These are phyloP conservation scores for Tylopilus plumbeoviolaceoides DNA, from an alignment of 768 basidiomycete species.

Conservation along the genomic window DNA sequence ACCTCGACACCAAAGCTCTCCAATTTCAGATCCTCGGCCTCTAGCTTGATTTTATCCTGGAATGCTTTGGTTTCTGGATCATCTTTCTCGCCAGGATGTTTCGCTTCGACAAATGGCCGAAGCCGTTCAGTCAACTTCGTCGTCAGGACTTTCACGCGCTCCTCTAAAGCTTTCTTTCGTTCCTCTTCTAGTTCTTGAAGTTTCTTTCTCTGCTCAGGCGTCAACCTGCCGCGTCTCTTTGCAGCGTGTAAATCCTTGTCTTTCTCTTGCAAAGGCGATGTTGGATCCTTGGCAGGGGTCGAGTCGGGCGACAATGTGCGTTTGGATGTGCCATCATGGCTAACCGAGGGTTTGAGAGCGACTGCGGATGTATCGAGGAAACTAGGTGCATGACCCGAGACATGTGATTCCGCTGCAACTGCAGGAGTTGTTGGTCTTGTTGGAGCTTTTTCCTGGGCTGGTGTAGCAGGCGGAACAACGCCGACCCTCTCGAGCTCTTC, in stretches of 20 bases:
- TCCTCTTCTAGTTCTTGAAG: constrained; percentile 79
- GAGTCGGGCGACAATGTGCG: constrained; percentile 13
- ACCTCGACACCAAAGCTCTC: constrained; percentile 98
- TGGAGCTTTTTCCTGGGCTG: constrained; percentile 11
- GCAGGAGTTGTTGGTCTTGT: constrained; percentile 18
- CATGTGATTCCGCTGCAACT: constrained; percentile 2
- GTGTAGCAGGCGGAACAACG: constrained; percentile 29
- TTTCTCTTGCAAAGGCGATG: constrained; percentile 29
- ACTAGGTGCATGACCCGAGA: constrained; percentile 3
- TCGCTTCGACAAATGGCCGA: constrained; percentile 88
- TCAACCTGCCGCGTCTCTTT: constrained; percentile 48
- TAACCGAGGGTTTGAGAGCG: constrained; percentile 17
- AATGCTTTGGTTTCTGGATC: constrained; percentile 84
- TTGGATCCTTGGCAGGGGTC: constrained; percentile 18
- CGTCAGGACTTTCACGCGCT: constrained; percentile 69
- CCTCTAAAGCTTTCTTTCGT: constrained; percentile 73
- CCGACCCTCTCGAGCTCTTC: constrained; percentile 78
- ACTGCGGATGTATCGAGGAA: constrained; percentile 15
- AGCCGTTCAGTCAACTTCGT: constrained; percentile 81
- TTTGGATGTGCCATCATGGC: constrained; percentile 17
- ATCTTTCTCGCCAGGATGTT: constrained; percentile 70
- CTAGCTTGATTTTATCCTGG: constrained; percentile 68
- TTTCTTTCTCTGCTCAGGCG: constrained; percentile 83
- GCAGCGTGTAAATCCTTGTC: constrained; percentile 36
- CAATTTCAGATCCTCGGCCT: constrained; percentile 93